Conservation (phyloP, 257 asterid species). For the Rauvolfia tetraphylla region DNA sequence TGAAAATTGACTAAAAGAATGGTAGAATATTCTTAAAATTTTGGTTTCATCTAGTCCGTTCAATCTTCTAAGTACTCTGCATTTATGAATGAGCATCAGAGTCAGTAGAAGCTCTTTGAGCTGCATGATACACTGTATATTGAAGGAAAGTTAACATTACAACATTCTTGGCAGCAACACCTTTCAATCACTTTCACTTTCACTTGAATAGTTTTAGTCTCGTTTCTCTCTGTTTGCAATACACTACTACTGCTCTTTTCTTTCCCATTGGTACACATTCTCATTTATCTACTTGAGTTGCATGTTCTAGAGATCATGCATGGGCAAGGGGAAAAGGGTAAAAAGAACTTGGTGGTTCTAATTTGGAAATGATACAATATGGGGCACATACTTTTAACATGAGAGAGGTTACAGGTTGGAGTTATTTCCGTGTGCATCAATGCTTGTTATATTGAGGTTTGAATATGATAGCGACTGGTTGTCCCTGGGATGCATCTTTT, state of each 20-base stretch:
- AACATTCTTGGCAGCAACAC: not conserved
- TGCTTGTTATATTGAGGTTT: not conserved
- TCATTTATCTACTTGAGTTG: not conserved
- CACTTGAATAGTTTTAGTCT: not conserved
- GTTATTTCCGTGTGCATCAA: not conserved
- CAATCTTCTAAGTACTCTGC: not conserved
- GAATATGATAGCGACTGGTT: not conserved
- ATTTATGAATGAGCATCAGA: not conserved
- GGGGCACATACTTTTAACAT: not conserved
- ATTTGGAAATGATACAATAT: not conserved
- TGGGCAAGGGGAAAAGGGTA: not conserved
- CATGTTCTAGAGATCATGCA: not conserved
- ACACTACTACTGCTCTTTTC: not conserved
- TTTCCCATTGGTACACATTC: not conserved
- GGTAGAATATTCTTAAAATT: not conserved
- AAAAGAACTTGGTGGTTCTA: not conserved
- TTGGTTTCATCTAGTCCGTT: not conserved
- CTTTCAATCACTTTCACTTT: not conserved
- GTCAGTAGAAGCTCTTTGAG: not conserved
- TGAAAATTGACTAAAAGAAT: not conserved
- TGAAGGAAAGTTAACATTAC: not conserved
- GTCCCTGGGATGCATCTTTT: not conserved
- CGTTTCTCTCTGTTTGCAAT: not conserved
- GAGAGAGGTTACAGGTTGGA: not conserved
- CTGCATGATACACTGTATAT: not conserved